Evolutionary conservation across 345 rosid species (phyloP), one percentile per base, ranked within the genome.

Genomic region (Pistacia atlantica): DNA sequence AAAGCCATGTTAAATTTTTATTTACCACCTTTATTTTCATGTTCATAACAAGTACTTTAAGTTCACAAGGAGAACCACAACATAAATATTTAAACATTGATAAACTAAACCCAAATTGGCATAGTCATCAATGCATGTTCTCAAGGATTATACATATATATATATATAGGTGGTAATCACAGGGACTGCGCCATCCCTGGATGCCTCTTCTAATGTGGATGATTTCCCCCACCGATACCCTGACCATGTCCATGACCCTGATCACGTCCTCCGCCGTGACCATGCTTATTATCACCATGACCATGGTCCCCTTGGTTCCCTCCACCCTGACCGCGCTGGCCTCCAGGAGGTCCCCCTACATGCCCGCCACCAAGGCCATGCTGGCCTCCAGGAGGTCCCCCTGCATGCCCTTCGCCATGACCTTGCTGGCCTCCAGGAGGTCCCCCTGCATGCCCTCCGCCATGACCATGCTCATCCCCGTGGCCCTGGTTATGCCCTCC

Each of bases 271-370:
- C 72, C 78, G 1, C 52, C 71, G n/a, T 42, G 63, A 5, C 78
- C 78, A 45, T 42, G 70, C 1, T 46, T 33, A 16, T 8, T 9
- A 13, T 2, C 68, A 37, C 49, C 68, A 58, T 16, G 58, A 11
- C 74, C 79, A 35, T 61, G 70, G 22, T 65, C 80, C 28, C 68
- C 68, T 1, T 8, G 22, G 16, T 6, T 14, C 5, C 68, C 68
- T 5, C 45, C 46, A 2, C 48, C 67, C 7, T 38, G 46, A 13
- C 67, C 67, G 8, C 66, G 25, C 25, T 25, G 25, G 25, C 70
- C 70, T 0, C 73, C 73, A 31, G 56, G 71, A 18, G 4, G 35
- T 18, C 35, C 46, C 4, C 33, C 75, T 11, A 4, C 73, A 28
- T 31, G 57, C 0, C 38, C 25, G 25, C 25, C 72, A 7, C 31